Base-by-base conservation (phyloP, 805 yeast genomes). In the Schwanniomyces pseudopolymorphus region DNA sequence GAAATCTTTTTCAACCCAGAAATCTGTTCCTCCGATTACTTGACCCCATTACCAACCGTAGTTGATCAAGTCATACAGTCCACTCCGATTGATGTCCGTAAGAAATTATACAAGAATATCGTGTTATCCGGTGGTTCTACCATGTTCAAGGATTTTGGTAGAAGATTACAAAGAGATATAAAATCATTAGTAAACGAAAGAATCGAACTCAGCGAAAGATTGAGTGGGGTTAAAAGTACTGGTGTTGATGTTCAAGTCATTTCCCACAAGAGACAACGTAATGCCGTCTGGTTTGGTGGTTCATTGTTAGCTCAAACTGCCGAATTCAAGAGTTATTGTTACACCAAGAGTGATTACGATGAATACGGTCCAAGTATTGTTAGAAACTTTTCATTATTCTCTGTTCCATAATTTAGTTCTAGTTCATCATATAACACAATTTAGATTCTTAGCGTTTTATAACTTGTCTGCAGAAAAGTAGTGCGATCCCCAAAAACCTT, bases 251-350 rank as follows among this genome's bases (percentile, higher is more conserved):
- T 94, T 46, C 95, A 89, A 71, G 99, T 94, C 51, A 91, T 94
- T 55, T 83, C 96, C 24, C 99, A 94, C 74, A 90, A 92, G 75
- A 87, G 94, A 71, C 99, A 94, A 75, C 82, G 97, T 67, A 89
- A 94, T 62, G 99, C 99, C 3, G 99, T 94, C 48, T 94, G 99
- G 99, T 94, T 92, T 65, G 99, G 99, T 58, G 99, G 99, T 56
- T 87, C 96, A 17, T 74, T 94, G 56, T 78, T 94, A 63, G 98
- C 99, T 1, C 98, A 92, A 74, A 94, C 99, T 9, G 84, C 96
- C 19, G 99, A 94, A 71, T 94, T 94, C 74, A 89, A 87, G 70
- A 83, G 95, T 67, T 91, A 91, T 70, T 94, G 98, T 67, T 94
- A 94, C 74, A 92, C 99, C 20, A 94, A 94, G 74, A 85, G 86